phyloP scores from a whole-genome alignment of 2,329 filamentous ascomycete genomes.

The Arthrobotrys conoides region DNA sequence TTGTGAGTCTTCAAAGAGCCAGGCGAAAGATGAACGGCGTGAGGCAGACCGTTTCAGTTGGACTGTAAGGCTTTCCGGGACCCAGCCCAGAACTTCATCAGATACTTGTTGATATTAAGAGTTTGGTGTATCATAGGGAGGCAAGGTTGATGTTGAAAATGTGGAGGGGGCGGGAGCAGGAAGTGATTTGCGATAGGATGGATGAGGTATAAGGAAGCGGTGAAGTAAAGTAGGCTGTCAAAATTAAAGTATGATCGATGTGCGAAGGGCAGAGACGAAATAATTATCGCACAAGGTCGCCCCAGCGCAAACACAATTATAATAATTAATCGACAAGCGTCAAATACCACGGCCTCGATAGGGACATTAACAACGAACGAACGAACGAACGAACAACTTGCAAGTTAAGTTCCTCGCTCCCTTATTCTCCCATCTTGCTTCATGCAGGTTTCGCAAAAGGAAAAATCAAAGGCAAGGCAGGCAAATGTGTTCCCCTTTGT shows the following conservation, averaged over 20 bases:
- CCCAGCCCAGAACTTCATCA: conserved; percentile 60
- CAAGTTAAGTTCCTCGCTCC: conserved; percentile 11
- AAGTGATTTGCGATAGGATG: neutral
- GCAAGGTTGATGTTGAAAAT: conserved; percentile 14
- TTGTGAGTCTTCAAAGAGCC: conserved; percentile 57
- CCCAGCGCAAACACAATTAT: conserved; percentile 39
- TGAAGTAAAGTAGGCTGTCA: too few species aligned
- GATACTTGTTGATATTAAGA: conserved; percentile 41
- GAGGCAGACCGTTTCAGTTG: conserved; percentile 61
- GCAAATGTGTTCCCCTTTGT: conserved; percentile 8
- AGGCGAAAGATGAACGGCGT: conserved; percentile 60
- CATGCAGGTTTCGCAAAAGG: conserved; percentile 36
- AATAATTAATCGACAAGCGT: conserved; percentile 39
- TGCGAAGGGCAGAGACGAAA: conserved; percentile 5
- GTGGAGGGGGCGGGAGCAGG: neutral
- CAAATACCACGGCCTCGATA: conserved; percentile 31
- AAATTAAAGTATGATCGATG: conserved; percentile 22
- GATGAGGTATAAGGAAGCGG: neutral
- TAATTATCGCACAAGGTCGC: conserved; percentile 18
- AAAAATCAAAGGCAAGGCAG: neutral
- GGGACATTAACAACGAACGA: conserved; percentile 1
- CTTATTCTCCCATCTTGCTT: conserved; percentile 15
- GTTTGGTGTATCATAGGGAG: conserved; percentile 53
- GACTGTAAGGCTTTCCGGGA: conserved; percentile 58
- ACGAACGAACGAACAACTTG: neutral